Base-by-base conservation (phyloP, 1,284 basidiomycete species). In the Puccinia sorghi region DNA sequence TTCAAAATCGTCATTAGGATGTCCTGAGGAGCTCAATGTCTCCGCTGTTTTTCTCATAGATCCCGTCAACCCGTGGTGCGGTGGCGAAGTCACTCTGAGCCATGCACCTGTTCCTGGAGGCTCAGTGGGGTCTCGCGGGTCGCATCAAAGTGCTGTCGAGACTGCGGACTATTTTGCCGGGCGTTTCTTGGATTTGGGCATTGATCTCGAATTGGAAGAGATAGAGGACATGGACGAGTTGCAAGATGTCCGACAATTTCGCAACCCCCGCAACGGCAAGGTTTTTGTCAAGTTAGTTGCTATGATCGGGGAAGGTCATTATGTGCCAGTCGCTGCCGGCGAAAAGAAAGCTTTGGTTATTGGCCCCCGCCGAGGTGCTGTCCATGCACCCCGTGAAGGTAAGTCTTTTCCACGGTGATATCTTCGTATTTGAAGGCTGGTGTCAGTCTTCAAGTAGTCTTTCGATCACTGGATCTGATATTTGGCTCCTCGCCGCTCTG, bases 281-380 rank as follows among this genome's bases (percentile, higher is more conserved):
- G 73, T 75, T n/a, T 41, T 41, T 15, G 59, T 75, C 13, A 54
- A 63, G 41, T 22, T 75, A 54, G 22, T 52, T 4, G 59, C 73
- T 20, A 75, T 75, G 73, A 66, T 75, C 37, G 73, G 73, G 32
- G 73, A 75, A 75, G 73, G 73, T 2, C 73, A 75, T 32, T 75
- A 66, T 20, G 61, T 75, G 2, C 73, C 73, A n/a, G 59, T 75
- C 64, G 73, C 52, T 37, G 27, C 32, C 15, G 73, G 73, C 22
- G 46, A 50, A 41, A 75, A 75, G 61, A 66, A 75, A 63, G 57
- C 59, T 39, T 25, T 75, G 43, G 46, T 48, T 15, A 61, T 75
- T 54, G 73, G 73, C 11, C 73, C 73, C 6, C 59, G 73, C n/a
- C 57, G 73, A 52, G 73, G 73, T 43, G 73, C 73, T 37, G 76